Percentiles rank a stretch among this genome's conserved stretches.
phyloP scores from a whole-genome alignment of 169 alveolate species.

The Nephromyces sp. region DNA sequence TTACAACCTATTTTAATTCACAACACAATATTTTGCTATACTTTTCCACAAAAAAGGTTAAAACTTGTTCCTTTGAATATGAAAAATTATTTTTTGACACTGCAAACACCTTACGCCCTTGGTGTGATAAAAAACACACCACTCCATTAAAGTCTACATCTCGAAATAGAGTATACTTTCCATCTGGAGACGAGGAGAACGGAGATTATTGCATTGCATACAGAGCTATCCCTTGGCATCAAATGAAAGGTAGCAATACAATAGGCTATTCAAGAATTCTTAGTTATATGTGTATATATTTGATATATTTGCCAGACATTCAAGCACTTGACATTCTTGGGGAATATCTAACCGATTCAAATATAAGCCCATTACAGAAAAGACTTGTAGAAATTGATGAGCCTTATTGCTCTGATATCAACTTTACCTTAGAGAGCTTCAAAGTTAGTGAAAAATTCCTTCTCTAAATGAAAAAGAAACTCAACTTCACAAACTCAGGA shows the following conservation, averaged over 20 bases:
- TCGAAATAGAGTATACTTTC: neutral
- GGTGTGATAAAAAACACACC: neutral
- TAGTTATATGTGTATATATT: too few species aligned
- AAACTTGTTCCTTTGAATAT: neutral
- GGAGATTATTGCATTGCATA: neutral
- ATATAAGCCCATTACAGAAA: neutral
- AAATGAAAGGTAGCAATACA: neutral
- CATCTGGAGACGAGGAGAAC: neutral
- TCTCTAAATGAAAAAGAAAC: too few species aligned
- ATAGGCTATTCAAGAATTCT: too few species aligned
- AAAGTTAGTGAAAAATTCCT: neutral
- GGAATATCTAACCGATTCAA: constrained; percentile 1
- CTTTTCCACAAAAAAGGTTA: neutral
- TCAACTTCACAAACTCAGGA: too few species aligned
- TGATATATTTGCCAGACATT: neutral
- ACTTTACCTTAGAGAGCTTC: constrained; percentile 4
- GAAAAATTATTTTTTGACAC: too few species aligned
- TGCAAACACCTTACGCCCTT: neutral
- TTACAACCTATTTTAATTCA: neutral
- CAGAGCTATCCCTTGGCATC: neutral
- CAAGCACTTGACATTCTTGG: constrained; percentile 14
- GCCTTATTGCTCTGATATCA: constrained; percentile 5
- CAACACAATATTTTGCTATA: neutral
- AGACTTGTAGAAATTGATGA: neutral
- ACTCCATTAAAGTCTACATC: neutral